Evolutionary conservation across 2,329 filamentous ascomycete species (phyloP), one percentile per base, ranked within the genome.

Genomic region (Trichoderma arundinaceum): DNA sequence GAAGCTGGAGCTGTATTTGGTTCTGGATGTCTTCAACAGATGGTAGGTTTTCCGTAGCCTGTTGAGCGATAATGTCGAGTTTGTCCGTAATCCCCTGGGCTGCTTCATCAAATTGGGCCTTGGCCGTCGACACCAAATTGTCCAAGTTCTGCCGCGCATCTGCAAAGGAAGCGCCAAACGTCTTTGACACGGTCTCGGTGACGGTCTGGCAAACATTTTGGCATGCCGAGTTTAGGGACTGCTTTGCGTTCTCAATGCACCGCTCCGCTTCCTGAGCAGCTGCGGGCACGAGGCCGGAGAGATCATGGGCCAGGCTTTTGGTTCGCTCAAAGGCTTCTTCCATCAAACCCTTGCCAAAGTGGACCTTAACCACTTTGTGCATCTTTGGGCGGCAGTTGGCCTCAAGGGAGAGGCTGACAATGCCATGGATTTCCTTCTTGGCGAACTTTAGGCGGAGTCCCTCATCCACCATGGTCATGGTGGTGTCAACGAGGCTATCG

Each of bases 311-410:
- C 3, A 84, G 74, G 13, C 78, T 72, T 66, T 77, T 79, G 19
- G 82, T 80, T 7, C 77, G 77, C 64, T 83, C 81, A 6, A 83
- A 68, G 13, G 78, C 80, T 44, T 81, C 79, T 12, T 77, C 77
- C 48, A 84, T 73, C 15, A 80, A 74, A 22, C 80, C 77, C 72
- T 77, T 82, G 53, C 86, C 85, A 74, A 90, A 87, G 72, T 88
- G 83, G 35, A 90, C 76, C 44, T 83, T 81, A 73, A 89, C 86
- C 0, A 83, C 84, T 76, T 89, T 86, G 71, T 85, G 85, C 68
- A 89, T 80, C 73, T 82, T 85, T 28, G 88, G 88, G 67, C 84
- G 84, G 64, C 82, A 85, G 13, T 81, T 85, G 1, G 87, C 87
- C 63, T 83, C 79, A 41, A 90, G 81, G 2, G 83, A 82, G 51